Evolutionary conservation across 495 filamentous ascomycete species (phyloP), one percentile per base, ranked within the genome.

Genomic region (Terfezia claveryi): DNA sequence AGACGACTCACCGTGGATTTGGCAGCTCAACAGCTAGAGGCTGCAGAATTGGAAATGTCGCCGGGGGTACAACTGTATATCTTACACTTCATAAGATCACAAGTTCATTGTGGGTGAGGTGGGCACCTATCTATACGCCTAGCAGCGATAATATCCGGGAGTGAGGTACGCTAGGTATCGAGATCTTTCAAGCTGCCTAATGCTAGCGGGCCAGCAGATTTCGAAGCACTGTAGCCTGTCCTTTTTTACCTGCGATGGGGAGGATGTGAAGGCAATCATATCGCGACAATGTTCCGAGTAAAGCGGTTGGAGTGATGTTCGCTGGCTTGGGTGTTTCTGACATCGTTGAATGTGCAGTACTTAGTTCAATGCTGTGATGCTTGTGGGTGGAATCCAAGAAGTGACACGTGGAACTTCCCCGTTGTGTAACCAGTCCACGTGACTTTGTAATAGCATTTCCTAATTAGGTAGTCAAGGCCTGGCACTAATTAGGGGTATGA

Each of bases 11-110:
- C 27, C 27, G 5, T 27, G 27, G 27, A 27, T 27, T 27, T 27
- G 27, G 27, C 5, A 27, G 27, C 27, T 27, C 27, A 27, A 27
- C 5, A 27, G 27, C 27, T 27, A 5, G 27, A 27, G 27, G 27
- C 27, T 27, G 50, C 11, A 23, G 11, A 16, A 69, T 68, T 8
- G 74, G 71, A 56, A 66, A 73, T 57, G 68, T 76, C 44, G 74
- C 74, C 51, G 75, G 73, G 12, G 12, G 17, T 14, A 46, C 16
- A n/a, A 23, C n/a, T 14, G 7, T 27, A 38, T 10, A 17, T 44
- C 23, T 51, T 17, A 53, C n/a, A 51, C 17, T 23, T 37, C 38
- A 20, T 27, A 8, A 36, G 9, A 56, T 12, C 12, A 14, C 17
- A 36, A 36, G 16, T 6, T 27, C 20, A 6, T 14, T 23, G n/a